phyloP scores from a whole-genome alignment of 805 yeast species.

The Ogataea degrootiae region DNA sequence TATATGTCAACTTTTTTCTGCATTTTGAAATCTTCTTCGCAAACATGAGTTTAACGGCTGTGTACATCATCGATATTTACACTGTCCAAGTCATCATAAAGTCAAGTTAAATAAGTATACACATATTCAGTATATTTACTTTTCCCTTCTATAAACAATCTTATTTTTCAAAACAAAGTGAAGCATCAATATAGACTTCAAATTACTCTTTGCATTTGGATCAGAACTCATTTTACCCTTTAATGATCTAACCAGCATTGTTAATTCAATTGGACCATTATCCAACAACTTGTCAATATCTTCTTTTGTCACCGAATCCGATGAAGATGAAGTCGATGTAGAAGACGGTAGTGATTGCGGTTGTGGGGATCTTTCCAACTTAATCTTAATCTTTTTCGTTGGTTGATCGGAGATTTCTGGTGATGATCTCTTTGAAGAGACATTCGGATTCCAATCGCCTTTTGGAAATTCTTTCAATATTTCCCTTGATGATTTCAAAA shows the following conservation, averaged over 20 bases:
- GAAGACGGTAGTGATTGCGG: slow-evolving; percentile 16
- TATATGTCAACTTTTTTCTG: too few relatives aligned
- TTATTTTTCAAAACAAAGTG: slow-evolving; percentile 29
- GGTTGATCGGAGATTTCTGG: slow-evolving; percentile 13
- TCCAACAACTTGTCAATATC: slow-evolving; percentile 66
- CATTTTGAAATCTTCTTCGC: too few relatives aligned
- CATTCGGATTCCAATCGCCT: slow-evolving; percentile 80
- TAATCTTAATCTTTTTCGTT: slow-evolving; percentile 29
- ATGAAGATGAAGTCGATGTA: slow-evolving; percentile 13
- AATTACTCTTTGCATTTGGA: slow-evolving; percentile 56
- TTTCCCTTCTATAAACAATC: slow-evolving; percentile 22
- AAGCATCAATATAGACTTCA: slow-evolving; percentile 37
- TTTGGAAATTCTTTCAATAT: slow-evolving; percentile 62
- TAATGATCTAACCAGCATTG: slow-evolving; percentile 56
- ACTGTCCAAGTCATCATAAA: background rate
- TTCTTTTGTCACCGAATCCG: slow-evolving; percentile 53
- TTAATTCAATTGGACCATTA: slow-evolving; percentile 44
- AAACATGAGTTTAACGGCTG: too few relatives aligned
- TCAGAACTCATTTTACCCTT: slow-evolving; percentile 60
- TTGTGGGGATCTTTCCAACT: slow-evolving; percentile 14
- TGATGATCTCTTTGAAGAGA: slow-evolving; percentile 30
- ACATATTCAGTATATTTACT: background rate
- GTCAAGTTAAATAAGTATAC: background rate
- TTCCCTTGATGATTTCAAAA: slow-evolving; percentile 58
- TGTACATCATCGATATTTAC: too few relatives aligned